Conservation (phyloP, 2,329 filamentous ascomycete species). For the Neophaeococcomyces aloes region DNA sequence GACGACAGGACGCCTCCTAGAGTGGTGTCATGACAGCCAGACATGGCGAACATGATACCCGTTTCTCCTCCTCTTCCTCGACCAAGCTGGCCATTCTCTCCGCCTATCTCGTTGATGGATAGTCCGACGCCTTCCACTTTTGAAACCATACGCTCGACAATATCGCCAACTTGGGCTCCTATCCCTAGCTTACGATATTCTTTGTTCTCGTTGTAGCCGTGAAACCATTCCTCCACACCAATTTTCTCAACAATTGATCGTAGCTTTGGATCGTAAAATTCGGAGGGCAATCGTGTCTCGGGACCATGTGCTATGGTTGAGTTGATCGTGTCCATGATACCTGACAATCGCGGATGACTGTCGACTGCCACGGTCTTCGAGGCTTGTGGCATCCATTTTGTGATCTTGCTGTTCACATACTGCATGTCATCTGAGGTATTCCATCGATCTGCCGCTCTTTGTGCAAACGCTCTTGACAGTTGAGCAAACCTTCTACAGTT, state of each 20-base stretch:
- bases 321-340: slow-evolving; percentile 92
- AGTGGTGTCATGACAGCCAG: slow-evolving; percentile 88
- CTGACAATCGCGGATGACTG: slow-evolving; percentile 69
- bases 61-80: slow-evolving; percentile 39
- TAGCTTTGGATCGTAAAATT: slow-evolving; percentile 74
- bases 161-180: slow-evolving; percentile 70
- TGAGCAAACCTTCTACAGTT: slow-evolving; percentile 63
- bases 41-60: slow-evolving; percentile 62
- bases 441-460: slow-evolving; percentile 61
- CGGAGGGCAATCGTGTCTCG: slow-evolving; percentile 63
- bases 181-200: slow-evolving; percentile 90
- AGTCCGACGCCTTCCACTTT: slow-evolving; percentile 51
- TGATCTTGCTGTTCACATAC: slow-evolving; percentile 65
- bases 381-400: slow-evolving; percentile 73
- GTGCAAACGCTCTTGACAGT: slow-evolving; percentile 59
- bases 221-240: slow-evolving; percentile 84
- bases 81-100: slow-evolving; percentile 29
- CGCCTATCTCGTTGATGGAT: slow-evolving; percentile 41
- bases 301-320: slow-evolving; percentile 75
- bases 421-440: slow-evolving; percentile 70
- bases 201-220: slow-evolving; percentile 68
- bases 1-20: slow-evolving; percentile 68
- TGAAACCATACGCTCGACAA: slow-evolving; percentile 64
- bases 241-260: slow-evolving; percentile 60
- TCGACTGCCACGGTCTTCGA: slow-evolving; percentile 66